Conservation (phyloP, 129 eudicot genomes). For the Escallonia herrerae region DNA sequence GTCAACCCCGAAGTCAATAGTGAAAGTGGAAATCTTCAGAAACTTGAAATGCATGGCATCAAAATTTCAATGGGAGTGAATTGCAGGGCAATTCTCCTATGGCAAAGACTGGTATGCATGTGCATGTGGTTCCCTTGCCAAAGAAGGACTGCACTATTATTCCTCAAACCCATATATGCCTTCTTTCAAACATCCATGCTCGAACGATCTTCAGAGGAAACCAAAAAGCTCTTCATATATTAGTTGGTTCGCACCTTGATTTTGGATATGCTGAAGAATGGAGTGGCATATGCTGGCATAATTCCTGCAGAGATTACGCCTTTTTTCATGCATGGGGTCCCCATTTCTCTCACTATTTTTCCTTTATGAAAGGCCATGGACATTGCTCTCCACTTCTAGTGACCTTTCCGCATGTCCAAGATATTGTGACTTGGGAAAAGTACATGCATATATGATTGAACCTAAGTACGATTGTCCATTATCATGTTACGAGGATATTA, state of each 20-base stretch:
- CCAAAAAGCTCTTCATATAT: too few relatives aligned
- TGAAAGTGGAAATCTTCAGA: too few relatives aligned
- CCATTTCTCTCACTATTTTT: neutral
- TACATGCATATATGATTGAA: too few relatives aligned
- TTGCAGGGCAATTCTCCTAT: slow-evolving; percentile 54
- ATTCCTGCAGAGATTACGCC: neutral
- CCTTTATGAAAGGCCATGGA: too few relatives aligned
- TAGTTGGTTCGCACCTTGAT: too few relatives aligned
- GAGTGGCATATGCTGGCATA: too few relatives aligned
- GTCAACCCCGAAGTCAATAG: too few relatives aligned
- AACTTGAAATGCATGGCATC: neutral
- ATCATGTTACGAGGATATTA: too few relatives aligned
- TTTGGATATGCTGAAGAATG: too few relatives aligned
- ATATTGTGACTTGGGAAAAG: neutral
- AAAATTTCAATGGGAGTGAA: slow-evolving; percentile 11
- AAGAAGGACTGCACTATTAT: slow-evolving; percentile 42
- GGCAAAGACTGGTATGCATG: slow-evolving; percentile 12
- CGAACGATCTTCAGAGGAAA: too few relatives aligned
- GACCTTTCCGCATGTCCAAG: neutral
- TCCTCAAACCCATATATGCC: slow-evolving; percentile 16
- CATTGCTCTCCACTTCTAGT: neutral
- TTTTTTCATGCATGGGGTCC: neutral
- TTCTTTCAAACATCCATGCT: too few relatives aligned
- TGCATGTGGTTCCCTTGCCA: slow-evolving; percentile 22
- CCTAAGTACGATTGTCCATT: too few relatives aligned